Evolutionary conservation across 495 filamentous ascomycete species (phyloP), one percentile per base, ranked within the genome.

Genomic region (Aspergillus mulundensis): DNA sequence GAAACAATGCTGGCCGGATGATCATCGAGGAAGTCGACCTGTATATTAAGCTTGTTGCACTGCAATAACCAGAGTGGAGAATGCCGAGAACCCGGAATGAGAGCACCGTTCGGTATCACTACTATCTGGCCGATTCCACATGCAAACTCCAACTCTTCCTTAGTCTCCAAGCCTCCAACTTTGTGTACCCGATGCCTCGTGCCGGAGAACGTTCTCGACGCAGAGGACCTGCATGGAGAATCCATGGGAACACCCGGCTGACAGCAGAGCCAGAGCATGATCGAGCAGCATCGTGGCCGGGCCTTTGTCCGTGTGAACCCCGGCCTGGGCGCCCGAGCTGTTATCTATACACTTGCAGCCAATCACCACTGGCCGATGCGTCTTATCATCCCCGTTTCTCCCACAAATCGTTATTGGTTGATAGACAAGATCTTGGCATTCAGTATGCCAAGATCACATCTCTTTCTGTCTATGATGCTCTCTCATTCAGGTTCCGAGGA

Each of bases 311-410:
- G 30, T 24, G 45, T 30, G 46, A 50, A 51, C 38, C 11, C 38
- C n/a, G 2, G 20, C 5, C 49, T 51, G 21, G 49, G 49, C 34
- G 20, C 25, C 19, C 39, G n/a, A 44, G 2, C 41, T 52, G 40
- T 61, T 61, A 61, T 61, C 55, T 57, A 21, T 21, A 1, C 15
- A 5, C 10, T 7, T 18, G 0, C 25, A 23, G 32, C 59, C 59
- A 61, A 61, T 61, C 46, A 58, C 28, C 39, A 32, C 15, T 11
- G 1, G 10, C 23, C 4, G 18, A 38, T 30, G 23, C 10, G 15
- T n/a, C 54, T 58, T 61, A 61, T 61, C 59, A 46, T 53, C 43
- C 28, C 11, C 39, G 34, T 57, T 50, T 51, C 53, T 44, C 49
- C 16, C 34, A 61, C 58, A 57, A 56, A 57, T 57, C 43, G 16